phyloP scores from a whole-genome alignment of 2,329 filamentous ascomycete genomes.

The Teratosphaeria pseudoeucalypti region DNA sequence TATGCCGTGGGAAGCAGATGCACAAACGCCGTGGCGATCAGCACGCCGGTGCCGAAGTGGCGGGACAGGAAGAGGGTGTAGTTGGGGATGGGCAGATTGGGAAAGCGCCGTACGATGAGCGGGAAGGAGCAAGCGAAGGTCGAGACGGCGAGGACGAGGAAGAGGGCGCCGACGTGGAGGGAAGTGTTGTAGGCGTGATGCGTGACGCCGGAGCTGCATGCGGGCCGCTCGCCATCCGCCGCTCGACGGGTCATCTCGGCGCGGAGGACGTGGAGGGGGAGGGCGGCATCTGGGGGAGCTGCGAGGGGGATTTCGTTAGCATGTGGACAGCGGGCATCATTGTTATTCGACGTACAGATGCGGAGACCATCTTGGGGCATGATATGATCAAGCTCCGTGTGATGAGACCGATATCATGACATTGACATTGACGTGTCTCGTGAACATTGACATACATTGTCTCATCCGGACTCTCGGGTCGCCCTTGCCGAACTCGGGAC shows the following conservation, averaged over 20 bases:
- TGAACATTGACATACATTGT: neutral
- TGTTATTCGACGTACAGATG: neutral
- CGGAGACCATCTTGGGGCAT: neutral
- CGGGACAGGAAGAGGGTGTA: slow-evolving; percentile 49
- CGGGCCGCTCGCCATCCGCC: slow-evolving; percentile 33
- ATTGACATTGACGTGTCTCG: neutral
- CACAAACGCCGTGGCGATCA: slow-evolving; percentile 48
- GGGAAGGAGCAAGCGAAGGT: slow-evolving; percentile 52
- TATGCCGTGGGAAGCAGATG: slow-evolving; percentile 55
- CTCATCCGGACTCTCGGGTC: neutral
- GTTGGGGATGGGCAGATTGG: slow-evolving; percentile 48
- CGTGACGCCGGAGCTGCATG: slow-evolving; percentile 41
- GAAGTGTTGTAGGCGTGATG: slow-evolving; percentile 44
- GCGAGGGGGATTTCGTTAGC: neutral
- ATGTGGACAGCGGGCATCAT: neutral
- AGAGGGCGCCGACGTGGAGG: slow-evolving; percentile 47
- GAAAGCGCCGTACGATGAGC: slow-evolving; percentile 49
- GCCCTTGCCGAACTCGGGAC: neutral
- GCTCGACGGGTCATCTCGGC: slow-evolving; percentile 42
- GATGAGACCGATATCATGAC: neutral
- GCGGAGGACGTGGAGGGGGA: slow-evolving; percentile 35
- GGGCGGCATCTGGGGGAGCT: slow-evolving; percentile 4
- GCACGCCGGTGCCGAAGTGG: slow-evolving; percentile 48
- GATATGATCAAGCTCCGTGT: neutral
- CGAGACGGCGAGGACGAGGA: slow-evolving; percentile 47